Percentiles rank a stretch among this genome's conserved stretches.
phyloP scores from a whole-genome alignment of 2,329 filamentous ascomycete genomes.

The Pestalotiopsis sp. region DNA sequence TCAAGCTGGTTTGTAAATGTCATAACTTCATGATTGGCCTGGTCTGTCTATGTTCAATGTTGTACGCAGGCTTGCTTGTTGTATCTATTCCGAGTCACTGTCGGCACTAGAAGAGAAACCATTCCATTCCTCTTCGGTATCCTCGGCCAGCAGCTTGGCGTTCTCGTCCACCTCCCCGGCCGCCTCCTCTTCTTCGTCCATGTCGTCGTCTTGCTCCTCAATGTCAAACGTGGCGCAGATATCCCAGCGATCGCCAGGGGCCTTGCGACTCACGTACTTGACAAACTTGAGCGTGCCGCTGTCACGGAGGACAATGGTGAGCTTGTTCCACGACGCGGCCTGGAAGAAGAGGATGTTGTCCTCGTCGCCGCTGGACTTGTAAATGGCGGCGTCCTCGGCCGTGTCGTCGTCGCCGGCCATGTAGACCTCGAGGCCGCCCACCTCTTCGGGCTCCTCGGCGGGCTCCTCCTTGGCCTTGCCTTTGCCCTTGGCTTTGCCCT shows the following conservation, averaged over 20 bases:
- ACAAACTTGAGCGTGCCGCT: constrained; percentile 87
- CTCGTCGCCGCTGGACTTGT: constrained; percentile 78
- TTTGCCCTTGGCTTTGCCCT: constrained; percentile 32
- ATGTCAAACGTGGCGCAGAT: constrained; percentile 80
- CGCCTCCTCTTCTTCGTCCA: constrained; percentile 31
- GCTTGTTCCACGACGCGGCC: constrained; percentile 78
- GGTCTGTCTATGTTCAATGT: not conserved
- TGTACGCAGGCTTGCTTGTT: not conserved
- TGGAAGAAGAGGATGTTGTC: constrained; percentile 69
- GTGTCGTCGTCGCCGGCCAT: constrained; percentile 85
- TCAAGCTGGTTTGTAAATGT: not conserved
- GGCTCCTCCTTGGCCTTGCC: constrained; percentile 27
- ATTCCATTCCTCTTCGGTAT: constrained; percentile 59
- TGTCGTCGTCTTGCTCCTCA: constrained; percentile 51
- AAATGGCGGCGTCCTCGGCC: constrained; percentile 81
- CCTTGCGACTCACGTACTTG: constrained; percentile 86
- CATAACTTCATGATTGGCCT: not conserved
- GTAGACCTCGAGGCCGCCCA: constrained; percentile 85
- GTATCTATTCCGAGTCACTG: constrained; percentile 11
- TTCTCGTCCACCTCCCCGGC: constrained; percentile 29
- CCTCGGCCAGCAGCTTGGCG: constrained; percentile 38
- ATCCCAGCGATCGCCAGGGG: constrained; percentile 91
- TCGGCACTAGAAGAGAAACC: constrained; percentile 51
- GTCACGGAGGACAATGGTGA: constrained; percentile 89
- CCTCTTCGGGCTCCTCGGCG: constrained; percentile 50